Conservation (phyloP, 148 eudicot genomes). For the Vaccinium myrtillus region DNA sequence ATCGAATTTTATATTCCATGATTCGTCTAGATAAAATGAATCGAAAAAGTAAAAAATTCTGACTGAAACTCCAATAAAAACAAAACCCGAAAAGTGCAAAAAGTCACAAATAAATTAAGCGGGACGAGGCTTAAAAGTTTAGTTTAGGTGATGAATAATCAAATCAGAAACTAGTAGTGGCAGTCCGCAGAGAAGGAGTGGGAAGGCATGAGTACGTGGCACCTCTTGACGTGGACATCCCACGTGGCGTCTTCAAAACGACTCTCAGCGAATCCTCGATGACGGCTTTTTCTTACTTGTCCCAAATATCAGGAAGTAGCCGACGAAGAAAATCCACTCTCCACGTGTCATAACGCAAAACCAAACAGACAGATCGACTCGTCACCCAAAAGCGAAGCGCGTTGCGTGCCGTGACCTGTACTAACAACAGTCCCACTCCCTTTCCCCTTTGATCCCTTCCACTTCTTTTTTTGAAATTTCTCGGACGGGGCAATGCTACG, state of each 20-base stretch:
- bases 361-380: not conserved
- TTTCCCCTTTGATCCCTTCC: not conserved
- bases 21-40: no score
- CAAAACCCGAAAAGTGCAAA: no score
- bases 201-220: conserved; percentile 9
- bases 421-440: not conserved
- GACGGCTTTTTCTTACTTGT: conserved; percentile 11
- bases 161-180: no score
- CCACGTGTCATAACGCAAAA: not conserved
- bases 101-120: no score
- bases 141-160: no score
- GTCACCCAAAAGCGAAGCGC: not conserved
- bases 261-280: not conserved
- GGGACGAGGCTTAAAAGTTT: no score
- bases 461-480: no score
- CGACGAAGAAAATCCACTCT: not conserved
- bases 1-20: no score
- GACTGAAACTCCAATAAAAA: no score
- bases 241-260: not conserved
- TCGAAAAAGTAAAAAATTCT: no score
- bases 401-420: conserved; percentile 19
- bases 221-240: not conserved
- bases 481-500: no score
- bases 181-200: not conserved
- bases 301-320: conserved; percentile 12